A percentile compares a stretch with the other conserved stretches of the same genome.
These are phyloP conservation scores for Starmerella bombicola DNA, from an alignment of 805 yeast genomes.

Conservation along the genomic window DNA sequence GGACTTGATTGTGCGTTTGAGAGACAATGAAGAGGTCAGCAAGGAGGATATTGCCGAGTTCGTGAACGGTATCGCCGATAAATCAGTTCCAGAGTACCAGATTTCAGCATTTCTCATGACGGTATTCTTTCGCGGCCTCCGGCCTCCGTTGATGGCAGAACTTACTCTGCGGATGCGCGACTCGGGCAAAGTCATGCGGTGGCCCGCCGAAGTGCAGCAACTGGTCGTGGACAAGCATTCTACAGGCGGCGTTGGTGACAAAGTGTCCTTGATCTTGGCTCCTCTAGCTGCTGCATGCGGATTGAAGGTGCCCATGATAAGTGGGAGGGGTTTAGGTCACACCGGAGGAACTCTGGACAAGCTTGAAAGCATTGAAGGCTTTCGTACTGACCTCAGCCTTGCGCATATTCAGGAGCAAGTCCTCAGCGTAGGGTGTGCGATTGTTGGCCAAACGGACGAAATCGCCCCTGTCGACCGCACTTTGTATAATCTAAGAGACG, in stretches of 20 bases:
- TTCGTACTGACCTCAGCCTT: not conserved
- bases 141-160: not conserved
- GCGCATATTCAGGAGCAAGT: not conserved
- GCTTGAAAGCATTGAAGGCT: slow-evolving; percentile 1
- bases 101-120: slow-evolving; percentile 6
- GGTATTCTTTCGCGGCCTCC: slow-evolving; percentile 2
- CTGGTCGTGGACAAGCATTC: slow-evolving; percentile 5
- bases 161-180: slow-evolving; percentile 4
- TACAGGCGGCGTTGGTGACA: slow-evolving; percentile 11
- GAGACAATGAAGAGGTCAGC: not conserved
- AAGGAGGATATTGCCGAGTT: not conserved
- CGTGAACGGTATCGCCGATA: not conserved
- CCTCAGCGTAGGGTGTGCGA: slow-evolving; percentile 1
- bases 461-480: slow-evolving; percentile 2
- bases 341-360: slow-evolving; percentile 9
- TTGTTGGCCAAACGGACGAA: not conserved
- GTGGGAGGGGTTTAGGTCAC: slow-evolving; percentile 5
- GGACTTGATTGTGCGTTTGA: no score
- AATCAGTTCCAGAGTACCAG: not conserved
- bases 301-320: slow-evolving; percentile 5
- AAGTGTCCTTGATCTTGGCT: slow-evolving; percentile 1
- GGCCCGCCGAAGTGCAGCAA: not conserved
- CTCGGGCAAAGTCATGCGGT: slow-evolving; percentile 1
- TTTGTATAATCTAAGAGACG: slow-evolving; percentile 4
- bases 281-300: slow-evolving; percentile 4